phyloP scores from a whole-genome alignment of 768 basidiomycete genomes.

The Phylloporus sp. region DNA sequence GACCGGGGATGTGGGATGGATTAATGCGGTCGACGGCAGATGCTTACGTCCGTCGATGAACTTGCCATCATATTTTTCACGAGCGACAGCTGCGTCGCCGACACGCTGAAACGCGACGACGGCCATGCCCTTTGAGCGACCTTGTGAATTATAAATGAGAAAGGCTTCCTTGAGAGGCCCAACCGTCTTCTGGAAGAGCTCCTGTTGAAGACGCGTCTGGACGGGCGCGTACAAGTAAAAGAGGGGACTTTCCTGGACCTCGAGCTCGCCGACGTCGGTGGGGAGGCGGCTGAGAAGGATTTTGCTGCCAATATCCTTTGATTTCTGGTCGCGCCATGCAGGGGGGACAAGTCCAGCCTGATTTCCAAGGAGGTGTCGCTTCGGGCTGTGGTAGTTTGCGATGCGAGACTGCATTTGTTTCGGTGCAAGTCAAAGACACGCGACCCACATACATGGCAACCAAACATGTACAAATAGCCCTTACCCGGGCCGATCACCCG shows the following conservation, averaged over 20 bases:
- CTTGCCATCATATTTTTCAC: slow-evolving; percentile 70
- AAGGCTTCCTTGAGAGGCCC: slow-evolving; percentile 71
- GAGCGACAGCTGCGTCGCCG: slow-evolving; percentile 60
- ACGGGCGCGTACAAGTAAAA: neutral
- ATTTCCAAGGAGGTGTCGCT: slow-evolving; percentile 56
- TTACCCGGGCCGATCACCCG: slow-evolving; percentile 4
- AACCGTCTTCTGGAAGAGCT: slow-evolving; percentile 71
- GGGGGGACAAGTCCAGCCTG: slow-evolving; percentile 53
- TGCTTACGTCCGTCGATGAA: slow-evolving; percentile 61
- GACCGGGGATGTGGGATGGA: neutral
- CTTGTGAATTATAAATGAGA: slow-evolving; percentile 72
- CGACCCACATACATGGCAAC: neutral
- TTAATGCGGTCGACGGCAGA: neutral
- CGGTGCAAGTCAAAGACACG: neutral
- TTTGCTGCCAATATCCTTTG: slow-evolving; percentile 50
- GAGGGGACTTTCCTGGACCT: slow-evolving; percentile 53
- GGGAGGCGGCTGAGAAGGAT: slow-evolving; percentile 66
- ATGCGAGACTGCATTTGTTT: slow-evolving; percentile 26
- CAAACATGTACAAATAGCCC: slow-evolving; percentile 9
- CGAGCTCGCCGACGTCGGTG: slow-evolving; percentile 61
- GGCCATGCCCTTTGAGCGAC: slow-evolving; percentile 77
- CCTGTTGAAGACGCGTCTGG: slow-evolving; percentile 39
- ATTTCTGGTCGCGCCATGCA: slow-evolving; percentile 52
- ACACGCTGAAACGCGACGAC: slow-evolving; percentile 62
- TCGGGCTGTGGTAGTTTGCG: slow-evolving; percentile 49